phyloP scores from a whole-genome alignment of 1,139 yeast species.

The Pichia terricola region DNA sequence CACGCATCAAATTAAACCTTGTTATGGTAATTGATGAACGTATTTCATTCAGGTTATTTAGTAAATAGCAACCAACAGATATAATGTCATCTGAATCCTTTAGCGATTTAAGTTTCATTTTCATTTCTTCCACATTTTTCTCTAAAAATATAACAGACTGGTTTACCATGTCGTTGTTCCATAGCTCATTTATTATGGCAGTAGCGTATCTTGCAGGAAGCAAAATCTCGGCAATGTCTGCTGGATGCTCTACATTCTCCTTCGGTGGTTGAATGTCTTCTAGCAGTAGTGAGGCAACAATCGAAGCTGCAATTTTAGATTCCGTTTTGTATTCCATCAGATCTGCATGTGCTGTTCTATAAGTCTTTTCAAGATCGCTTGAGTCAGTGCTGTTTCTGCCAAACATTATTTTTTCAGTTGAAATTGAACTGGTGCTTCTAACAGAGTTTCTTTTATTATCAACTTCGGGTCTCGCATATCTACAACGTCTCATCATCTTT shows the following conservation, averaged over 20 bases:
- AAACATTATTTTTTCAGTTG: background rate
- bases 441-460: constrained; percentile 1
- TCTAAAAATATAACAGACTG: constrained; percentile 89
- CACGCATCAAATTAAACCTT: constrained; percentile 50
- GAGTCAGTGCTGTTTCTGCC: background rate
- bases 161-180: constrained; percentile 89
- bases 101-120: constrained; percentile 55
- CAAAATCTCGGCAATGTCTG: constrained; percentile 79
- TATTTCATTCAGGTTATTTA: constrained; percentile 89
- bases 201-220: constrained; percentile 94
- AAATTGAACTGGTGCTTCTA: background rate
- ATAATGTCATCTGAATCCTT: constrained; percentile 73
- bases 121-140: constrained; percentile 78
- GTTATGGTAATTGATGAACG: constrained; percentile 93
- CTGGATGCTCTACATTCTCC: constrained; percentile 69
- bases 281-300: constrained; percentile 75
- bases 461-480: constrained; percentile 1
- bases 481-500: constrained; percentile 2
- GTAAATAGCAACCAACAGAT: constrained; percentile 93
- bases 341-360: constrained; percentile 30
- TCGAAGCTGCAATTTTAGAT: constrained; percentile 65
- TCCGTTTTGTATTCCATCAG: constrained; percentile 65
- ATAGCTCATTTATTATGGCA: constrained; percentile 87
- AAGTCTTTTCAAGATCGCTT: constrained; percentile 6
- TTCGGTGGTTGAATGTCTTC: constrained; percentile 73